Evolutionary conservation across 2,329 filamentous ascomycete genomes (phyloP).

Genomic region (Alternaria incomplexa): DNA sequence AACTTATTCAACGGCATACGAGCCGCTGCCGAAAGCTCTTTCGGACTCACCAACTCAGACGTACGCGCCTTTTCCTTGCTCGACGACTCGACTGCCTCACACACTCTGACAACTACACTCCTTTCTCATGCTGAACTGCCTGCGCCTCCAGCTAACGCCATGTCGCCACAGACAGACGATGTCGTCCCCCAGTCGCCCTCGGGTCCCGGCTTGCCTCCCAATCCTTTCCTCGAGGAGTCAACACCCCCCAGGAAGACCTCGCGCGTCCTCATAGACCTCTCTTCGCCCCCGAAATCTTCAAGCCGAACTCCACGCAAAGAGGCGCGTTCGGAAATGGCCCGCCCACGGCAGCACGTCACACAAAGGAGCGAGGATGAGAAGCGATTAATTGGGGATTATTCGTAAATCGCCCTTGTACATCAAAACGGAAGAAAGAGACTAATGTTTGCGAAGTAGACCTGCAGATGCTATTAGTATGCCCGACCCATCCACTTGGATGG

Average conservation of each 20-base stretch:
- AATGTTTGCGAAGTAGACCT: slow-evolving; percentile 17
- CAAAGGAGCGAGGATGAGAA: slow-evolving; percentile 18
- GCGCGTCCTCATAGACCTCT: slow-evolving; percentile 12
- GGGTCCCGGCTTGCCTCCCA: slow-evolving; percentile 6
- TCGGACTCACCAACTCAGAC: slow-evolving; percentile 3
- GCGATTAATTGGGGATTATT: slow-evolving; percentile 23
- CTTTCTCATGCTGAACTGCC: not conserved
- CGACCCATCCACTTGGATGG: slow-evolving; percentile 13
- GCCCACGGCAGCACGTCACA: not conserved
- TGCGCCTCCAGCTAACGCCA: slow-evolving; percentile 20
- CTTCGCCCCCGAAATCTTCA: slow-evolving; percentile 10
- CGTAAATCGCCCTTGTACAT: slow-evolving; percentile 9
- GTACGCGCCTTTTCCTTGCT: slow-evolving; percentile 14
- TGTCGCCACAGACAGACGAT: slow-evolving; percentile 30
- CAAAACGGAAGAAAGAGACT: slow-evolving; percentile 2
- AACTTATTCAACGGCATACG: slow-evolving; percentile 4
- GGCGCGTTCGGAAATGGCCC: not conserved
- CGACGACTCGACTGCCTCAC: not conserved
- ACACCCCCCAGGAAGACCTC: slow-evolving; percentile 2
- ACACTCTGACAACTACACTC: not conserved
- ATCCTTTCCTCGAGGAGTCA: slow-evolving; percentile 5
- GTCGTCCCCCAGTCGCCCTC: slow-evolving; percentile 7
- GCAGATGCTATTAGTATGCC: slow-evolving; percentile 26
- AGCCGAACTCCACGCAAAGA: not conserved
- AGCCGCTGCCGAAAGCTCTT: slow-evolving; percentile 7